Evolutionary conservation across 768 basidiomycete species (phyloP).

Genomic region (Royoungia palumana): DNA sequence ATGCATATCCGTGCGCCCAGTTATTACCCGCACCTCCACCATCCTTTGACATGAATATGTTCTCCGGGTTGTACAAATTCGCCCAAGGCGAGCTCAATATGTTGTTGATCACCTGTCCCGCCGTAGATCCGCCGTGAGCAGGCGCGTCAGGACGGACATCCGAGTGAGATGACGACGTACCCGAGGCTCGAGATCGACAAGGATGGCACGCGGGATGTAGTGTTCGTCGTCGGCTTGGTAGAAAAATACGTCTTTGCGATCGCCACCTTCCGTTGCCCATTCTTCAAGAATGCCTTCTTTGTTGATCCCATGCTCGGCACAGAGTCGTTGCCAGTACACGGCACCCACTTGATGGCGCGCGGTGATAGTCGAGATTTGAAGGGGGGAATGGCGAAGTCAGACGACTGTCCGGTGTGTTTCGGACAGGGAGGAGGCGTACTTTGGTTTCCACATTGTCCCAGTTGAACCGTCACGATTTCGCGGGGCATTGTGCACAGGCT

Average conservation of each 20-base stretch:
- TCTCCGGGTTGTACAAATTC: constrained; percentile 91
- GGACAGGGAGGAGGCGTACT: constrained; percentile 44
- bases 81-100: constrained; percentile 88
- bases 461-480: constrained; percentile 79
- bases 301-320: constrained; percentile 97
- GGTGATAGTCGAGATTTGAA: too few relatives aligned
- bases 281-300: constrained; percentile 95
- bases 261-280: constrained; percentile 92
- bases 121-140: background rate
- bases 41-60: constrained; percentile 93
- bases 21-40: constrained; percentile 99
- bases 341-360: constrained; percentile 70
- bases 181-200: constrained; percentile 94
- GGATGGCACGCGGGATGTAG: constrained; percentile 94
- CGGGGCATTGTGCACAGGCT: constrained; percentile 57
- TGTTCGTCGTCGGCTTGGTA: constrained; percentile 99
- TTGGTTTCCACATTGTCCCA: constrained; percentile 93
- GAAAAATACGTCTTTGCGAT: constrained; percentile 99
- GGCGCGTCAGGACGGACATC: too few relatives aligned
- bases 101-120: constrained; percentile 85
- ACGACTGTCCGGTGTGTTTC: background rate
- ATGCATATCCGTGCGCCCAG: constrained; percentile 93
- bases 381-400: background rate
- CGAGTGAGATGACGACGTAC: constrained; percentile 43
- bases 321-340: constrained; percentile 97